Percentiles rank a stretch among this genome's conserved stretches.
Evolutionary conservation across 1,139 yeast genomes (phyloP).

Genomic region (Geotrichum histeridarum): DNA sequence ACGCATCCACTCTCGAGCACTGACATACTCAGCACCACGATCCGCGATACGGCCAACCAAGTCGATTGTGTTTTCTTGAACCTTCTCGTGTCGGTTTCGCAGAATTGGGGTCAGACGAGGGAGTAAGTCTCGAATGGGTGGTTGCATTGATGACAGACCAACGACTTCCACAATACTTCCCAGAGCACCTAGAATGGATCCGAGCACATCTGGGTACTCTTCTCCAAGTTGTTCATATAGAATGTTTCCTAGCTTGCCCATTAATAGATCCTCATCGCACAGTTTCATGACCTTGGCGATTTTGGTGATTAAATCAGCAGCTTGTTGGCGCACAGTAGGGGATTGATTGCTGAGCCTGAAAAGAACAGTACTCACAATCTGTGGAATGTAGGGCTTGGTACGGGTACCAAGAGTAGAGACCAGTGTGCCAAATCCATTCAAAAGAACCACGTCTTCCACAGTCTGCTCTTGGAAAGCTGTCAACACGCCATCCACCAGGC

Average conservation of each 20-base stretch:
- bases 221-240: constrained; percentile 92
- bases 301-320: constrained; percentile 70
- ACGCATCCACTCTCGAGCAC: constrained; percentile 97
- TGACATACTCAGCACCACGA: constrained; percentile 76
- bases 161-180: constrained; percentile 48
- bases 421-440: constrained; percentile 63
- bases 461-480: constrained; percentile 81
- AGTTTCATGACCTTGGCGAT: constrained; percentile 63
- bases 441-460: constrained; percentile 48
- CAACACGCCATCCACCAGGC: constrained; percentile 76
- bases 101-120: constrained; percentile 90
- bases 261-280: constrained; percentile 60
- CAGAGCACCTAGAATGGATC: constrained; percentile 73
- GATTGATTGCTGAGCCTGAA: constrained; percentile 70
- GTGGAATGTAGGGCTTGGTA: constrained; percentile 67
- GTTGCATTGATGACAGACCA: constrained; percentile 61
- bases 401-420: constrained; percentile 64
- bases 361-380: constrained; percentile 67
- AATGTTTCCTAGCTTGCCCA: constrained; percentile 66
- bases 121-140: constrained; percentile 75
- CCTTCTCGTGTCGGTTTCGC: constrained; percentile 84
- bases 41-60: constrained; percentile 81
- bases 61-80: constrained; percentile 77
- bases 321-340: constrained; percentile 74
- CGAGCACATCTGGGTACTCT: constrained; percentile 89